Percentiles rank a stretch among this genome's conserved stretches.
Evolutionary conservation across 257 asterid species (phyloP).

Genomic region (Lycium ferocissimum): DNA sequence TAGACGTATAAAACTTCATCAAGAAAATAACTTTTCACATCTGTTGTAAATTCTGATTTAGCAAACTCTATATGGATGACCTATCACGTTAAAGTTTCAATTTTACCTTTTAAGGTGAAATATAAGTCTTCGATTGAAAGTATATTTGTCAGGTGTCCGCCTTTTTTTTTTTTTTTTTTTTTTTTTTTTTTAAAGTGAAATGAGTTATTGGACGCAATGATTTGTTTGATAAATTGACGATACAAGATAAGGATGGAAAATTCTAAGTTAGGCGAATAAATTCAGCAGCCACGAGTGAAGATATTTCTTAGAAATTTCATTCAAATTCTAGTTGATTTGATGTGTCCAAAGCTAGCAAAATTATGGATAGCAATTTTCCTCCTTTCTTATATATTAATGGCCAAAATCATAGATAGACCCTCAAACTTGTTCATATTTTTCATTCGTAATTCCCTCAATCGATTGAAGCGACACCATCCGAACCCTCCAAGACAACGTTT

Average conservation of each 20-base stretch:
- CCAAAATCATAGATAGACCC: too few species aligned
- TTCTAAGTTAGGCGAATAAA: neutral
- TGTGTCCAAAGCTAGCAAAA: neutral
- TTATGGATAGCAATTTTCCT: neutral
- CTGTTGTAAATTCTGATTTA: too few species aligned
- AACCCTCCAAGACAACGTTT: too few species aligned
- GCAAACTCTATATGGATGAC: too few species aligned
- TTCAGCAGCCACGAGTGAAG: constrained; percentile 18
- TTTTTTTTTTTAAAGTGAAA: neutral
- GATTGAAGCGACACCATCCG: too few species aligned
- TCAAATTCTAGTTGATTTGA: neutral
- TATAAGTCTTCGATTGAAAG: neutral
- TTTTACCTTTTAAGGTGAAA: too few species aligned
- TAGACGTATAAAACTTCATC: too few species aligned
- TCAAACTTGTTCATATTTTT: too few species aligned
- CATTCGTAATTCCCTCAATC: too few species aligned
- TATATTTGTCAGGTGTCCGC: neutral
- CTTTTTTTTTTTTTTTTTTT: too few species aligned
- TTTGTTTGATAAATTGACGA: neutral
- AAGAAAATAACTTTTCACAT: too few species aligned
- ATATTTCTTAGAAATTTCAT: neutral
- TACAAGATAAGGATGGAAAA: constrained; percentile 21
- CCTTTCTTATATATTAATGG: neutral
- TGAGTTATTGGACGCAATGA: neutral
- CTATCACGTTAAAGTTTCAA: too few species aligned